Evolutionary conservation across 2,329 filamentous ascomycete genomes (phyloP), one percentile per base, ranked within the genome.

Genomic region (Dactylellina cionopaga): DNA sequence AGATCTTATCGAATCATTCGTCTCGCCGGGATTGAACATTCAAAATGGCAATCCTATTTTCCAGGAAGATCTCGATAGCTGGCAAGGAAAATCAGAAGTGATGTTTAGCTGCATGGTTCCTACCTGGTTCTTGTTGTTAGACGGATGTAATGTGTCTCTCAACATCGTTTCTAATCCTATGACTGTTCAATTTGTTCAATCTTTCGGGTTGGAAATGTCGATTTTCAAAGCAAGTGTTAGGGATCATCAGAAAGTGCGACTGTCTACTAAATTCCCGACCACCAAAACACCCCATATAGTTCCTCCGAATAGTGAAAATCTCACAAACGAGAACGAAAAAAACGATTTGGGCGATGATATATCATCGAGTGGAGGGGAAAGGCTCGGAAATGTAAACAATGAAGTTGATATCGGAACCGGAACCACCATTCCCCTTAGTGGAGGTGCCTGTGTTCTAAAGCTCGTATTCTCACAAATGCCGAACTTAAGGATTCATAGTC

Each of bases 41-140:
- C 68, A 69, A 35, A 25, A 64, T 17, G 69, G 35, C 1, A 33
- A 19, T 11, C 54, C 66, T 13, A 62, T 27, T 11, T 58, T 76
- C 13, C 25, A 63, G 11, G 72, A 77, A 44, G 72, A 75, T 44
- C 35, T 35, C 9, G 19, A 37, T 4, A 72, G 74, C 19, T 76
- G 75, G 75, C 9, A 51, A 6, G 76, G 76, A 22, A 54, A 39
- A 10, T 65, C 63, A 10, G 44, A 66, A 22, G 55, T 76, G 27
- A 25, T 76, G n/a, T 19, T 76, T 13, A 72, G 66, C 29, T 75
- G 75, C 27, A 63, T 72, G 59, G 68, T 74, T 25, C 75, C 75
- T 9, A 55, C 75, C 4, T 75, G 71, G 71, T 63, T 58, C 11
- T 19, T 76, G 15, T 52, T 75, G 25, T 44, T 62, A 1, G 11